Conservation (phyloP, 2,329 filamentous ascomycete species). For the Hansfordia pulvinata region DNA sequence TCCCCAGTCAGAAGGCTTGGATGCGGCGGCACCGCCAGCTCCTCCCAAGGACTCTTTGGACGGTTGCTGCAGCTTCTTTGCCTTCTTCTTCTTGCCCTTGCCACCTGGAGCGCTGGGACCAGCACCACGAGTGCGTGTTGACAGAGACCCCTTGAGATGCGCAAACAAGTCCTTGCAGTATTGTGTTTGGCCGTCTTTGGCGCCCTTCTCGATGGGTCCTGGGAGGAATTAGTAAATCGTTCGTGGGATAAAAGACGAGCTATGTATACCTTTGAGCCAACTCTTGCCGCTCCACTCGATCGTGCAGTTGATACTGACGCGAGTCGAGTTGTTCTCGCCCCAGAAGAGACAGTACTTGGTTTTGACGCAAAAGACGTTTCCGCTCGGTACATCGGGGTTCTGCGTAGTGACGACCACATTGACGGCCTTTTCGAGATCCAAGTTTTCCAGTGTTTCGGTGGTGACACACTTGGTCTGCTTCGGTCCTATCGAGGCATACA, state of each 20-base stretch:
- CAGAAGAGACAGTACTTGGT: slow-evolving; percentile 92
- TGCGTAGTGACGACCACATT: slow-evolving; percentile 73
- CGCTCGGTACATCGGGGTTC: slow-evolving; percentile 89
- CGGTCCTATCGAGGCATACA: slow-evolving; percentile 73
- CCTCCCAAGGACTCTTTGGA: too few species aligned
- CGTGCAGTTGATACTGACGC: slow-evolving; percentile 74
- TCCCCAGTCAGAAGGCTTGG: slow-evolving; percentile 51
- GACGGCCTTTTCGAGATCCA: slow-evolving; percentile 80
- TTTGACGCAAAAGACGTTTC: slow-evolving; percentile 82
- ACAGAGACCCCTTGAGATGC: slow-evolving; percentile 59
- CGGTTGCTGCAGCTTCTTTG: slow-evolving; percentile 34
- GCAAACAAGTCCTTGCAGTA: slow-evolving; percentile 74
- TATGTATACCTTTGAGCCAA: slow-evolving; percentile 78
- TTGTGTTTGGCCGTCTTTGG: slow-evolving; percentile 73
- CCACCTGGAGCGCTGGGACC: slow-evolving; percentile 28
- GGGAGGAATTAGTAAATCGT: slow-evolving; percentile 2
- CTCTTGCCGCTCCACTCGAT: slow-evolving; percentile 97
- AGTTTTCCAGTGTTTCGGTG: slow-evolving; percentile 66
- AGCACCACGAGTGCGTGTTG: slow-evolving; percentile 42
- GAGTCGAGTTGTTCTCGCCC: slow-evolving; percentile 75
- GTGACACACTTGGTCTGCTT: slow-evolving; percentile 92
- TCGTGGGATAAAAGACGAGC: neutral
- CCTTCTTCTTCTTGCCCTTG: slow-evolving; percentile 50
- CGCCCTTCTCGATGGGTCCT: slow-evolving; percentile 94
- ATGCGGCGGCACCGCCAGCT: slow-evolving; percentile 27